Percentiles rank a stretch among this genome's conserved stretches.
phyloP scores from a whole-genome alignment of 2,329 filamentous ascomycete species.

The Pestalotiopsis sp. region DNA sequence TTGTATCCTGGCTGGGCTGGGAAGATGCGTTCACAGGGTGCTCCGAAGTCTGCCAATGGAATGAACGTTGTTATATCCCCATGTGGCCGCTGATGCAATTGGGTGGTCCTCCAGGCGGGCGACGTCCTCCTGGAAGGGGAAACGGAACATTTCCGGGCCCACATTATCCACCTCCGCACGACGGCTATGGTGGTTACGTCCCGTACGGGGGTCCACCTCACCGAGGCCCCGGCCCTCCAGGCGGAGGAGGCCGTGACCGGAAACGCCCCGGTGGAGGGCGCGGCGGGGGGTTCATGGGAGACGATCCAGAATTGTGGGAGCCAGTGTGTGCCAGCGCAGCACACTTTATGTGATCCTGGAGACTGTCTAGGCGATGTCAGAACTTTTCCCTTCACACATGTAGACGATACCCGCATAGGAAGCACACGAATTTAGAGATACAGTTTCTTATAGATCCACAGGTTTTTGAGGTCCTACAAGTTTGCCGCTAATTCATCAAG shows the following conservation, averaged over 20 bases:
- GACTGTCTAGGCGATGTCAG: not conserved
- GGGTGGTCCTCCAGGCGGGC: slow-evolving; percentile 11
- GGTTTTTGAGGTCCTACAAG: not conserved
- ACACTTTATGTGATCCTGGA: slow-evolving; percentile 19
- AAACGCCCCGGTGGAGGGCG: slow-evolving; percentile 6
- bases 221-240: slow-evolving; percentile 5
- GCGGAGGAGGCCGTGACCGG: slow-evolving; percentile 11
- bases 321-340: slow-evolving; percentile 29
- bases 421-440: not conserved
- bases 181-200: not conserved
- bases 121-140: slow-evolving; percentile 17
- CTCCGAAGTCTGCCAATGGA: slow-evolving; percentile 40
- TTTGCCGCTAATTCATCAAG: not conserved
- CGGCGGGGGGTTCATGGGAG: slow-evolving; percentile 19
- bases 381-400: not conserved
- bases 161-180: slow-evolving; percentile 8
- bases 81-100: slow-evolving; percentile 48
- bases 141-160: slow-evolving; percentile 18
- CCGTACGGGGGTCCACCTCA: slow-evolving; percentile 10
- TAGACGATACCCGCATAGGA: not conserved
- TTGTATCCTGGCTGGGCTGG: slow-evolving; percentile 55
- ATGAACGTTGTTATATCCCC: slow-evolving; percentile 51
- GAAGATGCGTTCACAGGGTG: slow-evolving; percentile 48
- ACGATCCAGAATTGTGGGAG: slow-evolving; percentile 28
- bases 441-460: not conserved